A percentile compares a stretch with the other conserved stretches of the same genome.
Evolutionary conservation across 495 filamentous ascomycete genomes (phyloP).

Genomic region (Talaromyces adpressus): DNA sequence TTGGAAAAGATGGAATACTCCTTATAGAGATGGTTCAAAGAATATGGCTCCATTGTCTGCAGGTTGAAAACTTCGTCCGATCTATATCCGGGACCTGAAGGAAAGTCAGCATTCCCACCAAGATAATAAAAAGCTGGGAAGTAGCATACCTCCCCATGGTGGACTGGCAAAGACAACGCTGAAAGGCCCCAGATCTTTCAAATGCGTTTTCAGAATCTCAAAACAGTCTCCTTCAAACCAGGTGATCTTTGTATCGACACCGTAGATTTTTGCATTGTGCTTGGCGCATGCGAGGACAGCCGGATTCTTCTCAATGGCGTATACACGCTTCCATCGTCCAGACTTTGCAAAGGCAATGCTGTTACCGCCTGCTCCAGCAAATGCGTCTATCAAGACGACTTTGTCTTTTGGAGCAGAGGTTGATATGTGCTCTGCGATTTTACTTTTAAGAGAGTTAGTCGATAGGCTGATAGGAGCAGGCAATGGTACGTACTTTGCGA

Average conservation of each 20-base stretch:
- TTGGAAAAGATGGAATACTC: conserved; percentile 46
- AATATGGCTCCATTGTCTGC: conserved; percentile 82
- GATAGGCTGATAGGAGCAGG: conserved; percentile 2
- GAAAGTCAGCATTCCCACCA: conserved; percentile 8
- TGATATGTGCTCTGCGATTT: conserved; percentile 70
- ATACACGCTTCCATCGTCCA: conserved; percentile 67
- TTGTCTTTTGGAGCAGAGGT: conserved; percentile 42
- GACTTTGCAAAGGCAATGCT: conserved; percentile 86
- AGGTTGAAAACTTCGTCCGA: conserved; percentile 77
- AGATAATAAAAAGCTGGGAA: not conserved
- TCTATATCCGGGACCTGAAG: conserved; percentile 68
- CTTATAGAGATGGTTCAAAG: conserved; percentile 51
- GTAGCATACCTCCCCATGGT: conserved; percentile 76
- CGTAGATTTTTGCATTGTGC: conserved; percentile 86
- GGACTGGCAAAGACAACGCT: conserved; percentile 83
- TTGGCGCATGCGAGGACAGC: conserved; percentile 77
- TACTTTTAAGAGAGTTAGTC: conserved; percentile 33
- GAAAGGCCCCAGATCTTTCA: conserved; percentile 41
- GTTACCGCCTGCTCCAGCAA: conserved; percentile 89
- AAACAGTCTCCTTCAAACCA: conserved; percentile 86
- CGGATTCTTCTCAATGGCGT: conserved; percentile 80
- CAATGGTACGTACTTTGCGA: conserved; percentile 59
- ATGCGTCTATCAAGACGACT: conserved; percentile 70
- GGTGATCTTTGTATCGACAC: conserved; percentile 68
- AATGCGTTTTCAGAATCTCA: conserved; percentile 42